Evolutionary conservation across 192 early-diverging fungal species (phyloP), one percentile per base, ranked within the genome.

Genomic region (Mortierella antarctica): DNA sequence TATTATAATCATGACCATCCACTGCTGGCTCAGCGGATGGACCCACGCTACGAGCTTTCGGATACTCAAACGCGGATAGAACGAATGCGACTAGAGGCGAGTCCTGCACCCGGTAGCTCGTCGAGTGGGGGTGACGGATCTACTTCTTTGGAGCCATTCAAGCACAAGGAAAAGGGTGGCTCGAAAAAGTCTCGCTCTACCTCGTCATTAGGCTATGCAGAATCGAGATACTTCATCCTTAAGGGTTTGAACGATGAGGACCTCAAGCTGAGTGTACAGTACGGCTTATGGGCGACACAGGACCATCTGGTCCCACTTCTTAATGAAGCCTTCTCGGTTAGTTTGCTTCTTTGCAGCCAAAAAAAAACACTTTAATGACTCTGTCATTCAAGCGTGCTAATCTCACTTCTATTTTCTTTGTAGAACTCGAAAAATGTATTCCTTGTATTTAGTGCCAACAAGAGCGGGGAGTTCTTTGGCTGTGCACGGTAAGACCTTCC

Each of bases 401-500:
- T 49, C 21, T 0, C 55, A 50, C 13, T 49, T 46, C 10, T 40
- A 15, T 49, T 69, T 40, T 40, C 58, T 18, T 45, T 9, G 18
- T 62, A 85, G 83, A 77, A 69, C 59, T 65, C 77, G 11, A 75
- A 81, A 50, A 79, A 83, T 47, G 86, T 87, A 1, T 87, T 78
- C 72, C 71, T 87, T 50, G 75, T 87, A 18, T 87, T 87, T 54
- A 87, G 86, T 60, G 86, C 83, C 3, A 87, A 87, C 66, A 87
- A 85, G 64, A 87, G 86, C 55, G 86, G 86, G 6, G 86, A 87
- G 56, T 87, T 87, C 60, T 87, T 85, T 74, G 86, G 86, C 44
- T 87, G 82, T 68, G 86, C 83, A 40, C 69, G 73, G 81, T 80
- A 82, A 72, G 49, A 8, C 13, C 11, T 46, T 3, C 5, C 21